Evolutionary conservation across 2,329 filamentous ascomycete genomes (phyloP), one percentile per base, ranked within the genome.

Genomic region (Diaporthe capsici): DNA sequence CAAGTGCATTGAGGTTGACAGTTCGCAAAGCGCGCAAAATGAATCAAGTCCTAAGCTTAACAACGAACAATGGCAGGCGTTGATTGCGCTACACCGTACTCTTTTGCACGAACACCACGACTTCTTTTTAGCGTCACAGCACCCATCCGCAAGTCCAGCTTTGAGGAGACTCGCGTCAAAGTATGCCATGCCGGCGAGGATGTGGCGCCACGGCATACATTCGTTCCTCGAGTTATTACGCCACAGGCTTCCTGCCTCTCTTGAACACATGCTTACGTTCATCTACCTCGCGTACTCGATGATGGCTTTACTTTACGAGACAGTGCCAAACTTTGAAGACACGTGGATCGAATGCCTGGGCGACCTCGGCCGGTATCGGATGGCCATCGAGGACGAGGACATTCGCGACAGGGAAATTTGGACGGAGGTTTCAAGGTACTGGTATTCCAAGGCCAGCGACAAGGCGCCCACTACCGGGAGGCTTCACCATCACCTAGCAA

Each of bases 321-420:
- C 94, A 0, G 94, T 98, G 0, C 92, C 94, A 0, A 88, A 90
- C 0, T 98, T 98, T 78, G 90, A 94, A 71, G 94, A 97, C 75
- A 98, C 94, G 0, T 98, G 96, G 96, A 94, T 98, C 12, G 96
- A 98, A 78, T 98, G 96, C 72, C 85, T 98, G 0, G 96, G 96
- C 0, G 96, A 98, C n/a, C 49, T 98, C 0, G 94, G 93, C 0
- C 88, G 96, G 28, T 98, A 80, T 80, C 88, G 93, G 0, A 98
- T 98, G 95, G 95, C 95, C 0, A 95, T 98, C 60, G 96, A 98
- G 82, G 94, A 98, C 55, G 91, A 94, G 37, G 93, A 97, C 77
- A 88, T 94, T 28, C 85, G 90, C 2, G 94, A 96, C 73, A 87
- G 94, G 0, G 94, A 98, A 67, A 90, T 92, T 0, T 98, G 96